A percentile compares a stretch with the other conserved stretches of the same genome.
Conservation (phyloP, 1,284 basidiomycete genomes). For the Ceratobasidium sp. region DNA sequence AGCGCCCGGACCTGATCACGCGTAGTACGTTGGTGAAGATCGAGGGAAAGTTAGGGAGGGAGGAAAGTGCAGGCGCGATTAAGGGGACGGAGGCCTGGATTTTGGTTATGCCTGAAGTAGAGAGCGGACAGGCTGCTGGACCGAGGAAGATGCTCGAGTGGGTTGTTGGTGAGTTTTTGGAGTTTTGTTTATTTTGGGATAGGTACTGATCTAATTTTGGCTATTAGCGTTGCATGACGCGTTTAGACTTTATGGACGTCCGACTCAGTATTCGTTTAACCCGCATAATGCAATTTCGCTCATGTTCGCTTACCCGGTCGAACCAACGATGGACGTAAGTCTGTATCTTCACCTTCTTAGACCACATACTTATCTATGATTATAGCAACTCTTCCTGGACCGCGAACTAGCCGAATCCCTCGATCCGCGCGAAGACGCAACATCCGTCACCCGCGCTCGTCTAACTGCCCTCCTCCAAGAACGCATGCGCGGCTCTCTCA, state of each 20-base stretch:
- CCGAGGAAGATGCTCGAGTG: conserved; percentile 92
- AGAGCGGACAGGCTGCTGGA: conserved; percentile 60
- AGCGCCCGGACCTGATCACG: conserved; percentile 89
- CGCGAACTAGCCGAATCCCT: conserved; percentile 84
- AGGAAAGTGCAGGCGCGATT: conserved; percentile 74
- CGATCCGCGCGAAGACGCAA: conserved; percentile 83
- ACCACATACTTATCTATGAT: conserved; percentile 17
- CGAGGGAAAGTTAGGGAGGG: conserved; percentile 83
- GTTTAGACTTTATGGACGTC: conserved; percentile 88
- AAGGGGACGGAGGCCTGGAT: conserved; percentile 82
- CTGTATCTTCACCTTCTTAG: conserved; percentile 24
- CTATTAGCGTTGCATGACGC: conserved; percentile 83
- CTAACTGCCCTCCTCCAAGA: conserved; percentile 75
- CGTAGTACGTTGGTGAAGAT: conserved; percentile 90
- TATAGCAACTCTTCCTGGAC: conserved; percentile 87
- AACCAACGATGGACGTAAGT: conserved; percentile 78
- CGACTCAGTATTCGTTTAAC: conserved; percentile 87
- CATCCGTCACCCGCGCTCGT: conserved; percentile 74
- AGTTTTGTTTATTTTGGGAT: conserved; percentile 9
- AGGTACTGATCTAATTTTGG: not conserved
- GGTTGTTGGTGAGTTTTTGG: conserved; percentile 77
- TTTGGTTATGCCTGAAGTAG: conserved; percentile 87
- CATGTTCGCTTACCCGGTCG: conserved; percentile 88
- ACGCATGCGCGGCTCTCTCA: conserved; percentile 67
- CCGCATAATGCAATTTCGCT: conserved; percentile 77